Evolutionary conservation across 345 rosid genomes (phyloP).

Genomic region (Populus davidiana): DNA sequence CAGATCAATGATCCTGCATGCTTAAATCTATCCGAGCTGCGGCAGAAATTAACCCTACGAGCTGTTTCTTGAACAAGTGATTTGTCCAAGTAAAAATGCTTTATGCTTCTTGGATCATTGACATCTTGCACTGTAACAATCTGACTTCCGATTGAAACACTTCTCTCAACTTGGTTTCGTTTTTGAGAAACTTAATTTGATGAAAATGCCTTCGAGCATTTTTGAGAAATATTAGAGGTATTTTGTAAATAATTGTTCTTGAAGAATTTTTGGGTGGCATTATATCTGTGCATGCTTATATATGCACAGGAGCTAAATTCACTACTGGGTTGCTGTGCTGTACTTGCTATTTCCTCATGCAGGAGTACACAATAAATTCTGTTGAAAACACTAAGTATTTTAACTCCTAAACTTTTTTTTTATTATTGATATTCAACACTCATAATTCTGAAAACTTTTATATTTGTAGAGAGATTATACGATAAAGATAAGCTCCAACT

Average conservation of each 20-base stretch:
- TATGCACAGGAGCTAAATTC: neutral
- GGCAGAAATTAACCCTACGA: constrained; percentile 30
- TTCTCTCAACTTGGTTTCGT: constrained; percentile 1
- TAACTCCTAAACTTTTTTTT: too few relatives aligned
- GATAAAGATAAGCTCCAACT: too few relatives aligned
- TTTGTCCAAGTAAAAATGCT: constrained; percentile 1
- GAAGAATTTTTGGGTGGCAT: neutral
- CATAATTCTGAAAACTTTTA: too few relatives aligned
- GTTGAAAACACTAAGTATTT: too few relatives aligned
- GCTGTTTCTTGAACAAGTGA: constrained; percentile 14
- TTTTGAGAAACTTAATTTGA: neutral
- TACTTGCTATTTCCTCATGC: neutral
- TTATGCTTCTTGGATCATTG: neutral
- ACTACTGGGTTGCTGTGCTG: neutral
- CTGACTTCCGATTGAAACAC: constrained; percentile 5
- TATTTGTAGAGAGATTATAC: too few relatives aligned
- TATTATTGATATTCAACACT: too few relatives aligned
- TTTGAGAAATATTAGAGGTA: neutral
- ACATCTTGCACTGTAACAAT: neutral
- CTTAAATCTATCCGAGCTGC: constrained; percentile 27
- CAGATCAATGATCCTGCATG: constrained; percentile 47
- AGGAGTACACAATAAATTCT: neutral
- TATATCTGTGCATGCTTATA: neutral
- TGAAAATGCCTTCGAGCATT: neutral
- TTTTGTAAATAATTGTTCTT: neutral